These are phyloP conservation scores for Flaveria robusta DNA, from an alignment of 129 eudicot species.

Conservation along the genomic window DNA sequence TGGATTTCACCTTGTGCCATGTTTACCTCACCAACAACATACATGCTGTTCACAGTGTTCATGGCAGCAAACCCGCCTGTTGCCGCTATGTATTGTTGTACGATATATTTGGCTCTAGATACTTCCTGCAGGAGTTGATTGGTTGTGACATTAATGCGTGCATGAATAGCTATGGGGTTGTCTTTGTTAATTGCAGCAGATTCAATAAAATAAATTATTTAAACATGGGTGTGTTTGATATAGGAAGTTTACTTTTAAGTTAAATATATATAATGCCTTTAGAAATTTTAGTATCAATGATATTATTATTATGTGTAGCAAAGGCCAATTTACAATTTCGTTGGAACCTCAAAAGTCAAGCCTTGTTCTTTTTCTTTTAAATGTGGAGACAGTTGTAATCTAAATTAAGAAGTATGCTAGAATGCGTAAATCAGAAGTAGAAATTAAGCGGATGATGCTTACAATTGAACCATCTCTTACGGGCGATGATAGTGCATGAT, in stretches of 20 bases:
- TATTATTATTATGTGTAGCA: too few species aligned
- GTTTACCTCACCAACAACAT: slow-evolving; percentile 68
- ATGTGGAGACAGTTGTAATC: background rate
- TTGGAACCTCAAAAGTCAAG: too few species aligned
- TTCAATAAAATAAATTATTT: too few species aligned
- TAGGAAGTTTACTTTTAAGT: too few species aligned
- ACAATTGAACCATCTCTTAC: slow-evolving; percentile 59
- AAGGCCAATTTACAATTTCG: too few species aligned
- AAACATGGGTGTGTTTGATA: too few species aligned
- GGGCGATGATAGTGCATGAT: slow-evolving; percentile 44
- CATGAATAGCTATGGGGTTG: too few species aligned
- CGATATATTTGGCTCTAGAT: slow-evolving; percentile 77
- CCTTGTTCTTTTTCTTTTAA: background rate
- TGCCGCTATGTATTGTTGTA: slow-evolving; percentile 76
- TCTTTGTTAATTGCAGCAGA: too few species aligned
- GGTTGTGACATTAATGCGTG: background rate
- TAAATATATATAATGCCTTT: too few species aligned
- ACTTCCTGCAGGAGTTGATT: slow-evolving; percentile 55
- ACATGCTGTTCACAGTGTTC: slow-evolving; percentile 57
- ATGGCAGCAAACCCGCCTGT: slow-evolving; percentile 62
- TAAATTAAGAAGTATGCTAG: background rate
- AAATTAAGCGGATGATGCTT: slow-evolving; percentile 23
- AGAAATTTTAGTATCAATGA: too few species aligned
- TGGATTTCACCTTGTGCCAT: slow-evolving; percentile 47
- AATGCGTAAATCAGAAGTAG: background rate